Base-by-base conservation (phyloP, 441 rosid genomes). In the Jatropha podagrica region DNA sequence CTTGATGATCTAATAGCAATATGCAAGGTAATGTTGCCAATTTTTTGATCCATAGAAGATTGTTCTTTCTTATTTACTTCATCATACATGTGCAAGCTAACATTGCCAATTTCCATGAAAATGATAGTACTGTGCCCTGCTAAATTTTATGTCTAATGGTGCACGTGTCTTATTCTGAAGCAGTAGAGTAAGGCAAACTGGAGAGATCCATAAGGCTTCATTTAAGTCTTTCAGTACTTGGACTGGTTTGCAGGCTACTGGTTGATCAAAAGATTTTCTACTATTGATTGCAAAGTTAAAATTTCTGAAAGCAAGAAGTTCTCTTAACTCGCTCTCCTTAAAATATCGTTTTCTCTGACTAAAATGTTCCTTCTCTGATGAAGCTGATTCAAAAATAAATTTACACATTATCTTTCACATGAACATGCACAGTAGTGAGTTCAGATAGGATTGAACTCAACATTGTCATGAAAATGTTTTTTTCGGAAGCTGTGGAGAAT, bases 1-100 rank as follows among this genome's bases (percentile, higher is more conserved):
- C 97, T 96, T 37, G 86, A 96, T 74, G 85, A 91, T 68, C 85
- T 96, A 71, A 93, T 96, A 49, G 95, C 89, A 18, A 86, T 80
- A 77, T 96, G 99, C 96, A 93, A 96, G 97, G 99, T 96, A 81
- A 76, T 58, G 68, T 63, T 79, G 61, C 56, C 71, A 42, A 37
- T 70, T 32, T 54, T 27, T 55, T 58, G 0, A 51, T 23, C 51
- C 27, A 55, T 14, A 41, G 41, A 65, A 72, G 13, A 15, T 48
- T 68, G 52, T 76, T 27, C 27, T 42, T 63, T 51, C 55, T 56
- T 59, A 8, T 40, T 52, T 65, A 4, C 4, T 51, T 38, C 49
- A 62, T 27, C 5, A 12, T 72, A 27, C 17, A 23, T 23, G 23
- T 23, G 23, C 23, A 23, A 23, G 23, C 23, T 23, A 23, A 23